These are phyloP conservation scores for Telopea speciosissima DNA, from an alignment of 177 flowering plant species.

Conservation along the genomic window DNA sequence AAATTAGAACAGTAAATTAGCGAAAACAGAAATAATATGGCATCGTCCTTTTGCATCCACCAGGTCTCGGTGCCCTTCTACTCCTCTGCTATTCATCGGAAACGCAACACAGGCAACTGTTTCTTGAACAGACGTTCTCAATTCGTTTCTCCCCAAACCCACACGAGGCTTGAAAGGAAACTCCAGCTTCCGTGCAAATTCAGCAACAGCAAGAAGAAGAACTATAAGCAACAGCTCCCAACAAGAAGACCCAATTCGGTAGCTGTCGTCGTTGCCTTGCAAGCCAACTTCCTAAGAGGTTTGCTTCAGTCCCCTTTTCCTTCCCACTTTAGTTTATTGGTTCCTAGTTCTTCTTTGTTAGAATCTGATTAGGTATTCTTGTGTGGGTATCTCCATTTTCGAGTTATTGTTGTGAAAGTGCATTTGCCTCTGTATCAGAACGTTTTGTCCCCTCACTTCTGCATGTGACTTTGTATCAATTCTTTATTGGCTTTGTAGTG, in stretches of 20 bases:
- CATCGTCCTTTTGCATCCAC: not conserved
- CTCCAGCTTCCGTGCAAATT: conserved; percentile 10
- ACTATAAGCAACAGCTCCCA: not conserved
- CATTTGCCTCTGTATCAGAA: no score
- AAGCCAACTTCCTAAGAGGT: conserved; percentile 44
- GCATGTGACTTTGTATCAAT: no score
- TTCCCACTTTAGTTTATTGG: no score
- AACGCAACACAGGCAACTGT: not conserved
- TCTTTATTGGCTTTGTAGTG: no score
- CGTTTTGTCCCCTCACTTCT: no score
- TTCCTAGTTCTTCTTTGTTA: no score
- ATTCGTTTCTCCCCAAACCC: conserved; percentile 24
- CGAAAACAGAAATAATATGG: not conserved
- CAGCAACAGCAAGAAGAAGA: no score
- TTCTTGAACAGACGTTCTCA: conserved; percentile 11
- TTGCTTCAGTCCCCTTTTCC: not conserved
- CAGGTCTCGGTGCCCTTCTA: not conserved
- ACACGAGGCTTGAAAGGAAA: conserved; percentile 18
- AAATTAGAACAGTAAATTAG: no score
- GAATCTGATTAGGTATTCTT: no score
- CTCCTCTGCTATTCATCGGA: not conserved
- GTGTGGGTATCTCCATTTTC: no score
- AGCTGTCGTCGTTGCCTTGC: conserved; percentile 26
- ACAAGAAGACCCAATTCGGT: conserved; percentile 11
- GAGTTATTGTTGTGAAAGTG: no score